phyloP scores from a whole-genome alignment of 805 yeast genomes.

The Saturnispora kantuleensis region DNA sequence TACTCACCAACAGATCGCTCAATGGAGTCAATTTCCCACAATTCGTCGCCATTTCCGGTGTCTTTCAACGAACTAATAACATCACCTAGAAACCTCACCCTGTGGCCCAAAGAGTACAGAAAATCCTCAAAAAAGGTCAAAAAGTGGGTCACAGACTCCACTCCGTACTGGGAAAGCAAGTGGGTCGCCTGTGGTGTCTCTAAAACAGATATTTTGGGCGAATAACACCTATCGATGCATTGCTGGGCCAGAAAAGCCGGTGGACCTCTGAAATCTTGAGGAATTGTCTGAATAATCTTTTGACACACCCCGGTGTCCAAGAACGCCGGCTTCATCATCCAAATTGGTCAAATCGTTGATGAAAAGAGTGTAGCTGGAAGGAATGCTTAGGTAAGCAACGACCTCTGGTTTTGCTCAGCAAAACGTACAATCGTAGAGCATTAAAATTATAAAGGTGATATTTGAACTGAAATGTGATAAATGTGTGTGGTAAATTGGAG shows the following conservation, averaged over 20 bases:
- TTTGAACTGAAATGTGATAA: background rate
- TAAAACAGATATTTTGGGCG: slow-evolving; percentile 26
- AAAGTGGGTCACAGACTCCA: slow-evolving; percentile 12
- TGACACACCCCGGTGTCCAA: background rate
- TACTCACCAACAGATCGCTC: slow-evolving; percentile 1
- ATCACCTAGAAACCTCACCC: slow-evolving; percentile 10
- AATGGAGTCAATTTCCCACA: background rate
- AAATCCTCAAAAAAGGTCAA: slow-evolving; percentile 20
- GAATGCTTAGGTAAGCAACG: too few relatives aligned
- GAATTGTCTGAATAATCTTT: slow-evolving; percentile 8
- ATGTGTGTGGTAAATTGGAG: background rate
- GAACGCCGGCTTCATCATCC: background rate
- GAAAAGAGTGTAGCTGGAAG: too few relatives aligned
- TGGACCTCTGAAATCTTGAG: slow-evolving; percentile 21
- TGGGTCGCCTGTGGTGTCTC: slow-evolving; percentile 19
- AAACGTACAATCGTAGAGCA: too few relatives aligned
- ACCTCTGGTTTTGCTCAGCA: too few relatives aligned
- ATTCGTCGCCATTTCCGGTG: background rate
- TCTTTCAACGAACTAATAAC: background rate
- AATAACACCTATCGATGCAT: slow-evolving; percentile 20
- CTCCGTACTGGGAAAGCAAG: background rate
- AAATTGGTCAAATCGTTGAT: background rate
- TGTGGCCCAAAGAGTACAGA: background rate
- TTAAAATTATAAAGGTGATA: too few relatives aligned
- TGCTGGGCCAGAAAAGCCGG: slow-evolving; percentile 23